phyloP scores from a whole-genome alignment of 2,329 filamentous ascomycete species.

The Fusarium sarcochroum region DNA sequence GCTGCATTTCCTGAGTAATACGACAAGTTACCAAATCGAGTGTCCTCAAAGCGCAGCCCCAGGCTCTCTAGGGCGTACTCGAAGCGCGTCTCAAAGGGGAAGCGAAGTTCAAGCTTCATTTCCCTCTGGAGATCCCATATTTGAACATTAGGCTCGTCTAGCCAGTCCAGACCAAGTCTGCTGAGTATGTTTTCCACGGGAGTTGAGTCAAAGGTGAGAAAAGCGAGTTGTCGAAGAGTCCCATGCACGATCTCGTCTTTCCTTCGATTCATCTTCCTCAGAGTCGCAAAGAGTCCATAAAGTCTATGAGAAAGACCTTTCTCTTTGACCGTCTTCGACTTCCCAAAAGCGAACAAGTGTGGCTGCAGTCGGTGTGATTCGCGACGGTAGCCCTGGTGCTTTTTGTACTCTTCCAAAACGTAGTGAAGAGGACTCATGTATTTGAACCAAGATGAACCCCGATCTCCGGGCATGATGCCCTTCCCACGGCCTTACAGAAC shows the following conservation, averaged over 20 bases:
- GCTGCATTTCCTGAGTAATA: constrained; percentile 30
- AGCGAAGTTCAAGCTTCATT: constrained; percentile 14
- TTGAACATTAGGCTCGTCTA: constrained; percentile 3
- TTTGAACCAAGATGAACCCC: constrained; percentile 37
- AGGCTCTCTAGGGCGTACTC: constrained; percentile 34
- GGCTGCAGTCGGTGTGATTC: background rate
- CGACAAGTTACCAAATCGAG: constrained; percentile 32
- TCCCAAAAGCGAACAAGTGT: constrained; percentile 33
- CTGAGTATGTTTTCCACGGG: constrained; percentile 1
- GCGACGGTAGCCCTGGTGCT: constrained; percentile 23
- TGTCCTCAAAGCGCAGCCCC: constrained; percentile 34
- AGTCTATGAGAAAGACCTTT: constrained; percentile 1
- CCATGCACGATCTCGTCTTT: constrained; percentile 9
- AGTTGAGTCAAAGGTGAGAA: constrained; percentile 22
- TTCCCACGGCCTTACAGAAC: constrained; percentile 1
- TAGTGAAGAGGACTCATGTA: constrained; percentile 30
- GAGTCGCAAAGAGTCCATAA: background rate
- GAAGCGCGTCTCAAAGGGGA: constrained; percentile 10
- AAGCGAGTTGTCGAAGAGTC: constrained; percentile 18
- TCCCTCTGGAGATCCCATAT: constrained; percentile 26
- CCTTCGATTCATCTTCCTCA: constrained; percentile 24
- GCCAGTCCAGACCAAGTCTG: constrained; percentile 18
- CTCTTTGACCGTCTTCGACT: constrained; percentile 21
- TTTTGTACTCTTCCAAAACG: constrained; percentile 25
- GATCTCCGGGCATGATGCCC: constrained; percentile 11